Percentiles rank a stretch among this genome's conserved stretches.
phyloP scores from a whole-genome alignment of 768 basidiomycete species.

The Strobilomyces dryophilus region DNA sequence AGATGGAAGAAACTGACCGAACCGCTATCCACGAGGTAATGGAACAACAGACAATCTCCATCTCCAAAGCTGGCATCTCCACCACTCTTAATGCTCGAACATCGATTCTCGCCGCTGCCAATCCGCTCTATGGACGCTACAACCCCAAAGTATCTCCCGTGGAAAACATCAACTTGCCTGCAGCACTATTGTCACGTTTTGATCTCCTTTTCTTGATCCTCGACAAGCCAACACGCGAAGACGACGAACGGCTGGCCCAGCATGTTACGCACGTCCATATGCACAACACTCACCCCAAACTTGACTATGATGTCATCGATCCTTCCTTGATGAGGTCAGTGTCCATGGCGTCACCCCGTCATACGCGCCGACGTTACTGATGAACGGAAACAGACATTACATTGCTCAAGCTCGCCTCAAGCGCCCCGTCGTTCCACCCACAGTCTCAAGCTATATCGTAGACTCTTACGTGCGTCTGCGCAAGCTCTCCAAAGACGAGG shows the following conservation, averaged over 20 bases:
- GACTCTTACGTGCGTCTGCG: conserved; percentile 94
- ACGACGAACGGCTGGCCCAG: conserved; percentile 92
- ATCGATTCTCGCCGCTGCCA: conserved; percentile 96
- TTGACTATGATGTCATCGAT: conserved; percentile 80
- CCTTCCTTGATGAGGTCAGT: conserved; percentile 83
- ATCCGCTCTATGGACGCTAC: conserved; percentile 96
- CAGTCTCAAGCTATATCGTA: conserved; percentile 90
- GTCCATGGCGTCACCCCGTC: background rate
- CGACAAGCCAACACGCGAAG: conserved; percentile 92
- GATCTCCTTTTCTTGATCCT: conserved; percentile 95
- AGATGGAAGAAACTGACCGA: conserved; percentile 98
- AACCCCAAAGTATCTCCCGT: conserved; percentile 97
- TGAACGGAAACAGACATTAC: conserved; percentile 63
- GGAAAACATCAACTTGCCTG: conserved; percentile 98
- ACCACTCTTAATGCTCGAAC: conserved; percentile 97
- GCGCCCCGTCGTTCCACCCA: conserved; percentile 85
- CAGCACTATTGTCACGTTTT: conserved; percentile 93
- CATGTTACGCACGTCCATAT: conserved; percentile 99
- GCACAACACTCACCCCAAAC: conserved; percentile 84
- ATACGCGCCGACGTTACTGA: conserved; percentile 2
- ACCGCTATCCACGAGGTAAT: conserved; percentile 99
- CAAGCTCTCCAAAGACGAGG: conserved; percentile 88
- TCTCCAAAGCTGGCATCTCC: conserved; percentile 98
- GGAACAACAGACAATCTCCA: conserved; percentile 99
- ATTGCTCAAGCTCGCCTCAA: conserved; percentile 87